These are phyloP conservation scores for Fusarium subtropicale DNA, from an alignment of 2,329 filamentous ascomycete species.

Conservation along the genomic window DNA sequence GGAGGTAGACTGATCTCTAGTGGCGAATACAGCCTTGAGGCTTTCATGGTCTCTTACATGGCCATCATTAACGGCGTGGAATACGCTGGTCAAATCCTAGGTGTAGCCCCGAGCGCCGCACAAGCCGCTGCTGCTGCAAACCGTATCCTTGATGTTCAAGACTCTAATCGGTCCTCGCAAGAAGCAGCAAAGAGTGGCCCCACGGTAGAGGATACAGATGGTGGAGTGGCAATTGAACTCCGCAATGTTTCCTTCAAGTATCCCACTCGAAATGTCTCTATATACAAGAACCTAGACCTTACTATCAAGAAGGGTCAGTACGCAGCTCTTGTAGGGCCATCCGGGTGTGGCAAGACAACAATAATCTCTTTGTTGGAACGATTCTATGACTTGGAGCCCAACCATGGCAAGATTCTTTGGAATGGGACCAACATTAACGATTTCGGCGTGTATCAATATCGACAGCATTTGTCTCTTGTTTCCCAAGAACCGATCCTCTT, in stretches of 20 bases:
- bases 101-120: conserved; percentile 72
- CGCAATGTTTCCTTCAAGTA: conserved; percentile 69
- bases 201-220: conserved; percentile 55
- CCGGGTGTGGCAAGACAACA: conserved; percentile 78
- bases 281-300: conserved; percentile 71
- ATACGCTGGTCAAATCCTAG: conserved; percentile 58
- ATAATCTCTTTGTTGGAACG: conserved; percentile 73
- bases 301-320: conserved; percentile 76
- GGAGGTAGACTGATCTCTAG: conserved; percentile 68
- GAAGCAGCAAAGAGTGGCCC: conserved; percentile 48
- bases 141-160: conserved; percentile 59
- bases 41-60: conserved; percentile 71
- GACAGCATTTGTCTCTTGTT: conserved; percentile 74
- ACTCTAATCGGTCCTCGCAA: not conserved
- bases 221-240: conserved; percentile 67
- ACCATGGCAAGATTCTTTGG: conserved; percentile 70
- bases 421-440: conserved; percentile 69
- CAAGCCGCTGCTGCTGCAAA: conserved; percentile 70
- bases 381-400: conserved; percentile 73
- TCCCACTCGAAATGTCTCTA: conserved; percentile 65
- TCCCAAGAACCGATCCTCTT: conserved; percentile 80
- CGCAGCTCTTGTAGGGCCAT: conserved; percentile 75
- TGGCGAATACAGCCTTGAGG: conserved; percentile 59
- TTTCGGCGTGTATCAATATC: conserved; percentile 71
- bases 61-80: conserved; percentile 73